These are phyloP conservation scores for Talaromyces sp. DNA, from an alignment of 2,329 filamentous ascomycete genomes.

Conservation along the genomic window DNA sequence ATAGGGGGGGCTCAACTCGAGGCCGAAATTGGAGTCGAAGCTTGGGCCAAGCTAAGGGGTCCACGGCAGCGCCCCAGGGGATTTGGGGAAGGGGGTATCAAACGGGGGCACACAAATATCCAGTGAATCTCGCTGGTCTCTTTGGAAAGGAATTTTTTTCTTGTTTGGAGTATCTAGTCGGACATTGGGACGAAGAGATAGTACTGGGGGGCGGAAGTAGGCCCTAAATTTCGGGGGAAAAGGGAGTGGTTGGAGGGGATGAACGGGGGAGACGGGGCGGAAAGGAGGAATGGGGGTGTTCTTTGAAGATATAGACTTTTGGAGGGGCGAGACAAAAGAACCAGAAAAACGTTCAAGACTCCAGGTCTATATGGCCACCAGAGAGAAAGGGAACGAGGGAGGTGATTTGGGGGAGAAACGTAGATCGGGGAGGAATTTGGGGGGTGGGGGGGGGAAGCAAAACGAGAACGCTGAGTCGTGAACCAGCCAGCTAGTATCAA, in stretches of 20 bases:
- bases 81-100: conserved; percentile 28
- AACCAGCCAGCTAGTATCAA: conserved; percentile 39
- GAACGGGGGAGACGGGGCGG: background rate
- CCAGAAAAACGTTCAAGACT: conserved; percentile 12
- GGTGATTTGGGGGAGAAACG: conserved; percentile 1
- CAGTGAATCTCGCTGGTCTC: conserved; percentile 16
- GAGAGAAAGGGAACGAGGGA: background rate
- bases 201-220: conserved; percentile 34
- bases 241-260: conserved; percentile 4
- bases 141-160: conserved; percentile 21
- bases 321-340: background rate
- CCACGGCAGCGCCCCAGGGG: conserved; percentile 11
- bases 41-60: conserved; percentile 7
- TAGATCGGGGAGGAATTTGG: too few relatives aligned
- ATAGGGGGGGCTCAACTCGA: conserved; percentile 7
- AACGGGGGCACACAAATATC: conserved; percentile 18
- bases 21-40: conserved; percentile 5
- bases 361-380: conserved; percentile 18
- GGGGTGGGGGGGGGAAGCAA: conserved; percentile 6
- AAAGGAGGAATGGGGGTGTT: background rate
- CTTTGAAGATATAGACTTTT: conserved; percentile 7
- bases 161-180: conserved; percentile 28
- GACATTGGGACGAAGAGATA: conserved; percentile 15
- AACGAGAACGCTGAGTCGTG: conserved; percentile 34
- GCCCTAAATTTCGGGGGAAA: conserved; percentile 22